A percentile compares a stretch with the other conserved stretches of the same genome.
Conservation (phyloP, 1,284 basidiomycete species). For the Apiotrichum veenhuisii region DNA sequence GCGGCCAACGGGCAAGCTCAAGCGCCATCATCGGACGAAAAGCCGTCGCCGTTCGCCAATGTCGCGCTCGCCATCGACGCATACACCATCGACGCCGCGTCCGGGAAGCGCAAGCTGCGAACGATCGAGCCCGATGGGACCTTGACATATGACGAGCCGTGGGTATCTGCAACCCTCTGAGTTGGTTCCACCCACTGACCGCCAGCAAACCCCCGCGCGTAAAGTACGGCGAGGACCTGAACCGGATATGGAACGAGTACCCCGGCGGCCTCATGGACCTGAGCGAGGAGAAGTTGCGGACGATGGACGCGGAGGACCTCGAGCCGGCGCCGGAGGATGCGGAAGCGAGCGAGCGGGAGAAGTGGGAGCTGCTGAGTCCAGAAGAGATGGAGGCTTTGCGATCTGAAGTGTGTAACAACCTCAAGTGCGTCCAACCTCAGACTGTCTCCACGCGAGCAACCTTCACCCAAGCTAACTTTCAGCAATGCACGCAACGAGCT, state of each 20-base stretch:
- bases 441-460: not conserved
- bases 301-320: slow-evolving; percentile 16
- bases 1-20: slow-evolving; percentile 16
- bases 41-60: slow-evolving; percentile 12
- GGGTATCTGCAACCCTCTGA: slow-evolving; percentile 9
- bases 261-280: slow-evolving; percentile 40
- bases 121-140: slow-evolving; percentile 32
- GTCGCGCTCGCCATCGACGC: slow-evolving; percentile 30
- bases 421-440: slow-evolving; percentile 32
- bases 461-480: not conserved
- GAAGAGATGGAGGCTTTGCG: slow-evolving; percentile 43
- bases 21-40: not conserved
- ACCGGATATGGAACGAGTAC: slow-evolving; percentile 43
- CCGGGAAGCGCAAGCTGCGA: slow-evolving; percentile 24
- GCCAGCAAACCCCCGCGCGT: slow-evolving; percentile 16
- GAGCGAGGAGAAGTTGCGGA: slow-evolving; percentile 26
- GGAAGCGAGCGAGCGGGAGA: slow-evolving; percentile 13
- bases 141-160: slow-evolving; percentile 32
- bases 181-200: slow-evolving; percentile 5
- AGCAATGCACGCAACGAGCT: slow-evolving; percentile 45
- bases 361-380: slow-evolving; percentile 26
- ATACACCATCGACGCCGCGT: slow-evolving; percentile 28
- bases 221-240: slow-evolving; percentile 35
- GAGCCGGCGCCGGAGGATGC: slow-evolving; percentile 4
- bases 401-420: slow-evolving; percentile 28